phyloP scores from a whole-genome alignment of 208 protist species.

The Naegleria fowleri region DNA sequence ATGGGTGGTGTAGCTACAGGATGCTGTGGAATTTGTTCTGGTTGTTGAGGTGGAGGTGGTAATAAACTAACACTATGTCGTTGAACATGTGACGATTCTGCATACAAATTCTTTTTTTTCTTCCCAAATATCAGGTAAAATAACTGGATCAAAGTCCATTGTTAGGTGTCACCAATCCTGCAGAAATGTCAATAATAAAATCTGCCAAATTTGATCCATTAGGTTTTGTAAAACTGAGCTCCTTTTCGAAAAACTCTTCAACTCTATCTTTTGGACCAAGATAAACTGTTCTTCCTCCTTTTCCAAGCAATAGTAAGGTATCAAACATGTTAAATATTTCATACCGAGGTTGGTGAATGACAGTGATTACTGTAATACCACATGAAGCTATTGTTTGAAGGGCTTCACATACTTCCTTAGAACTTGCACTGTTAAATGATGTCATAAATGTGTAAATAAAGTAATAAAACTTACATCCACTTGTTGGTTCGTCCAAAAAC shows the following conservation, averaged over 20 bases:
- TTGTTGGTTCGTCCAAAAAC: slow-evolving; percentile 54
- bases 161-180: background rate
- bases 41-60: too few species aligned
- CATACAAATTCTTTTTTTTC: too few species aligned
- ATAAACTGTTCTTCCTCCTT: slow-evolving; percentile 27
- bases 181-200: slow-evolving; percentile 17
- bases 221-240: background rate
- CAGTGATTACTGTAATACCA: slow-evolving; percentile 43
- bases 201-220: slow-evolving; percentile 17
- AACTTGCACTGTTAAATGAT: slow-evolving; percentile 38
- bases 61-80: too few species aligned
- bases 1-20: too few species aligned
- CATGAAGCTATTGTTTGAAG: slow-evolving; percentile 31
- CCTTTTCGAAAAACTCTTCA: slow-evolving; percentile 21
- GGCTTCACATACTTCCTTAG: slow-evolving; percentile 29
- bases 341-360: slow-evolving; percentile 49
- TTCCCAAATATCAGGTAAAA: too few species aligned
- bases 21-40: too few species aligned
- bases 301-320: slow-evolving; percentile 41
- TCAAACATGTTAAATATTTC: slow-evolving; percentile 48
- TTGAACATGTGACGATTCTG: too few species aligned
- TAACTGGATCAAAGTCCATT: too few species aligned
- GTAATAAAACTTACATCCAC: too few species aligned
- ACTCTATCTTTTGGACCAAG: background rate
- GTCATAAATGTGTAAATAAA: too few species aligned